Conservation (phyloP, 768 basidiomycete genomes). For the Strobilomyces confusus region DNA sequence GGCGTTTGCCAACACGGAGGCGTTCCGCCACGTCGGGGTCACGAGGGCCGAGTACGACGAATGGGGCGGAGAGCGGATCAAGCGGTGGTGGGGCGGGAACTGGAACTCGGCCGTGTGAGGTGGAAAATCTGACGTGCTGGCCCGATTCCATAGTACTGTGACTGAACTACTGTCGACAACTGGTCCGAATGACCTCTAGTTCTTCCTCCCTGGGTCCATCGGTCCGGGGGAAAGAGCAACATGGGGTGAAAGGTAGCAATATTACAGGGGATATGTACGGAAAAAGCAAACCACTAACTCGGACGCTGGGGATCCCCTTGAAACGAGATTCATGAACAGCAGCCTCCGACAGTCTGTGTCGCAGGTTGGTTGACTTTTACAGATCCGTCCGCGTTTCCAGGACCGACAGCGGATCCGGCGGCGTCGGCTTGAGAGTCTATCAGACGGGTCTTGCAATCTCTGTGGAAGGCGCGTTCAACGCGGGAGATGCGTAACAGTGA, state of each 20-base stretch:
- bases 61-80: slow-evolving; percentile 81
- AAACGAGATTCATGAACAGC: slow-evolving; percentile 43
- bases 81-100: slow-evolving; percentile 91
- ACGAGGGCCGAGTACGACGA: slow-evolving; percentile 86
- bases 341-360: slow-evolving; percentile 41
- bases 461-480: slow-evolving; percentile 28
- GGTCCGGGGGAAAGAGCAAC: not conserved
- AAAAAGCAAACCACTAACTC: slow-evolving; percentile 8
- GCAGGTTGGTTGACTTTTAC: slow-evolving; percentile 64
- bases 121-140: too few species aligned
- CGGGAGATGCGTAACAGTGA: not conserved
- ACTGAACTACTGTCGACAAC: too few species aligned
- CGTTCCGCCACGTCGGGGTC: slow-evolving; percentile 53
- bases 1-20: slow-evolving; percentile 55
- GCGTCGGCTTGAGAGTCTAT: slow-evolving; percentile 89
- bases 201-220: too few species aligned
- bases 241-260: slow-evolving; percentile 9
- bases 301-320: too few species aligned
- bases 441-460: slow-evolving; percentile 95
- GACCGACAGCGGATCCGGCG: slow-evolving; percentile 35
- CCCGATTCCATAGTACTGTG: too few species aligned
- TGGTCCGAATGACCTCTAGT: too few species aligned
- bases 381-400: slow-evolving; percentile 48
- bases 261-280: slow-evolving; percentile 18
- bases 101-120: slow-evolving; percentile 47